Conservation (phyloP, 495 filamentous ascomycete species). For the Talaromyces borbonicus region DNA sequence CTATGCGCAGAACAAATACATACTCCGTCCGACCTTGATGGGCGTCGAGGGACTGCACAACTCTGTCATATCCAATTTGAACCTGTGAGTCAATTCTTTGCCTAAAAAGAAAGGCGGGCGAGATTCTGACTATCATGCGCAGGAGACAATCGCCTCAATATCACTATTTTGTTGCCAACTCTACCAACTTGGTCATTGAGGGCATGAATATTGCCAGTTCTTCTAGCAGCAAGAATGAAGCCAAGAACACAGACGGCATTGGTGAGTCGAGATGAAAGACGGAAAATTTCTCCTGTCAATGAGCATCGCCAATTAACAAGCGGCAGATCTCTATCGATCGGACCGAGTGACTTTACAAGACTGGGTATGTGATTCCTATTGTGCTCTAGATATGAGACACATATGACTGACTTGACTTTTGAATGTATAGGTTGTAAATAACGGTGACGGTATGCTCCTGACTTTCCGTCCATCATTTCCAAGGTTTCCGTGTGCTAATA, state of each 20-base stretch:
- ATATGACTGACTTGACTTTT: no score
- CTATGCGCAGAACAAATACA: constrained; percentile 42
- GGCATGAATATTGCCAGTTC: constrained; percentile 52
- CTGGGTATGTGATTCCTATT: no score
- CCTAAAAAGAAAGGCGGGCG: no score
- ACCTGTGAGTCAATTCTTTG: no score
- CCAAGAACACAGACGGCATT: constrained; percentile 64
- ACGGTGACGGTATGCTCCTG: constrained; percentile 46
- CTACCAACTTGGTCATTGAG: constrained; percentile 54
- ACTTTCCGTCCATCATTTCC: neutral
- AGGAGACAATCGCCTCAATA: constrained; percentile 58
- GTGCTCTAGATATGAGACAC: no score
- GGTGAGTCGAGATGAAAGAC: no score
- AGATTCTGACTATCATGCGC: no score
- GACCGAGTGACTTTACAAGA: no score
- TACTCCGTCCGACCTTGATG: constrained; percentile 51
- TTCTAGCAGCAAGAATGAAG: constrained; percentile 39
- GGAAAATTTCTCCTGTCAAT: no score
- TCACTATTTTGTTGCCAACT: constrained; percentile 60
- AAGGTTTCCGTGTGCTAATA: no score
- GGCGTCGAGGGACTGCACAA: constrained; percentile 54
- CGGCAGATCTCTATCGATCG: no score
- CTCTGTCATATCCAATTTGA: constrained; percentile 50
- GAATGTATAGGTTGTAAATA: constrained; percentile 56
- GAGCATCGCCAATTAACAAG: no score